These are phyloP conservation scores for Microdochium bolleyi DNA, from an alignment of 2,329 filamentous ascomycete species.

Conservation along the genomic window DNA sequence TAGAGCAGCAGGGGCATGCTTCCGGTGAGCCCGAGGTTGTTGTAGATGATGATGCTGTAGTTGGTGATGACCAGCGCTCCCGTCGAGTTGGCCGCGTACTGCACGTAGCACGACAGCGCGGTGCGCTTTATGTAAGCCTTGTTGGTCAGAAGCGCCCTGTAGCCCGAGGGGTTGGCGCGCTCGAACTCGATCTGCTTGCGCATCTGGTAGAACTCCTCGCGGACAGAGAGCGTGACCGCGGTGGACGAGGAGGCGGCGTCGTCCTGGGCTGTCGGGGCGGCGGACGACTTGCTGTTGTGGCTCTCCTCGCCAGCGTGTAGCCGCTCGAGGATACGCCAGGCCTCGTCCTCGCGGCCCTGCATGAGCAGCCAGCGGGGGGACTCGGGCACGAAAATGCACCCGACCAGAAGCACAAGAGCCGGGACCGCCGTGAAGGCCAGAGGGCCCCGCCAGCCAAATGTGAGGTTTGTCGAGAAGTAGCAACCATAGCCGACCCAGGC, in stretches of 20 bases:
- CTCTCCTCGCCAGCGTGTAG: slow-evolving; percentile 13
- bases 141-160: slow-evolving; percentile 29
- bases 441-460: slow-evolving; percentile 27
- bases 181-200: slow-evolving; percentile 33
- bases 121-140: slow-evolving; percentile 27
- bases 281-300: no score
- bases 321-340: slow-evolving; percentile 26
- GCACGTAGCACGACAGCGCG: slow-evolving; percentile 20
- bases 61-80: slow-evolving; percentile 2
- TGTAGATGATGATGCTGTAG: slow-evolving; percentile 2
- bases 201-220: slow-evolving; percentile 33
- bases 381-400: slow-evolving; percentile 27
- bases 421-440: slow-evolving; percentile 32
- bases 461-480: slow-evolving; percentile 3
- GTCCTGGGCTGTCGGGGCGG: no score
- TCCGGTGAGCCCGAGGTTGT: slow-evolving; percentile 1
- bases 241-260: no score
- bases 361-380: slow-evolving; percentile 33
- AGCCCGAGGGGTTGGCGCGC: slow-evolving; percentile 15
- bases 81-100: slow-evolving; percentile 2
- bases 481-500: slow-evolving; percentile 52
- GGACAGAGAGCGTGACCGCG: slow-evolving; percentile 24
- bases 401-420: slow-evolving; percentile 27
- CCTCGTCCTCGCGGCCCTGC: slow-evolving; percentile 26
- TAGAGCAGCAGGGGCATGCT: slow-evolving; percentile 5